Conservation (phyloP, 2,329 filamentous ascomycete genomes). For the Venturia aucupariae region DNA sequence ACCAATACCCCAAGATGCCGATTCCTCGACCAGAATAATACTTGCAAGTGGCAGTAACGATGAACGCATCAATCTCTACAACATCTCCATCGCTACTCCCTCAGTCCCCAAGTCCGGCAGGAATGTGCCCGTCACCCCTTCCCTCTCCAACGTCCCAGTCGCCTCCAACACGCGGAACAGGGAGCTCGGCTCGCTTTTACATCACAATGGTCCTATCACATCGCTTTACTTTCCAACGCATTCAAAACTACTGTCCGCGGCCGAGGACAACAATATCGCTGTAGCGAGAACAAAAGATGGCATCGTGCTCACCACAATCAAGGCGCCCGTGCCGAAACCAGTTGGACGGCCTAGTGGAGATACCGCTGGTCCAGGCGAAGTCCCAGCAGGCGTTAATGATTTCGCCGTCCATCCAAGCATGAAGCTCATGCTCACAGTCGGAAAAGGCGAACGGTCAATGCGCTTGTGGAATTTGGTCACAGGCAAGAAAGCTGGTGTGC, state of each 20-base stretch:
- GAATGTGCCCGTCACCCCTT: constrained; percentile 50
- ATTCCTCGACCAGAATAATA: constrained; percentile 68
- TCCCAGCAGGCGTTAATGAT: constrained; percentile 83
- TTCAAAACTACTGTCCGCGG: constrained; percentile 76
- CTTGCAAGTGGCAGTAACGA: constrained; percentile 89
- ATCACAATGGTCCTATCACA: constrained; percentile 78
- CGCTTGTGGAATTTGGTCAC: constrained; percentile 94
- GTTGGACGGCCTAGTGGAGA: constrained; percentile 78
- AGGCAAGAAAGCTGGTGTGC: constrained; percentile 85
- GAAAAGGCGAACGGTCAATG: constrained; percentile 84
- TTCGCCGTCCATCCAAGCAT: constrained; percentile 94
- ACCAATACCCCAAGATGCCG: constrained; percentile 48
- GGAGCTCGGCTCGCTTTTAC: constrained; percentile 75
- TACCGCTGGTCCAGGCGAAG: constrained; percentile 71
- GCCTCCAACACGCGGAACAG: constrained; percentile 79
- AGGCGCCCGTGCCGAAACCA: constrained; percentile 74
- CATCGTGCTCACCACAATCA: constrained; percentile 78
- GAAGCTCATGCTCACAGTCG: constrained; percentile 92
- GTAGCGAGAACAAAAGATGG: constrained; percentile 84
- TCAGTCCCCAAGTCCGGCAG: constrained; percentile 46
- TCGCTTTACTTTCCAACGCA: constrained; percentile 72
- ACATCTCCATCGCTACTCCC: constrained; percentile 56
- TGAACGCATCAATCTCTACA: constrained; percentile 91
- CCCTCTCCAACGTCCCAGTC: constrained; percentile 62
- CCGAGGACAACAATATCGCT: constrained; percentile 85